Evolutionary conservation across 2,329 filamentous ascomycete genomes (phyloP).

Genomic region (Aspergillus aculeatus): DNA sequence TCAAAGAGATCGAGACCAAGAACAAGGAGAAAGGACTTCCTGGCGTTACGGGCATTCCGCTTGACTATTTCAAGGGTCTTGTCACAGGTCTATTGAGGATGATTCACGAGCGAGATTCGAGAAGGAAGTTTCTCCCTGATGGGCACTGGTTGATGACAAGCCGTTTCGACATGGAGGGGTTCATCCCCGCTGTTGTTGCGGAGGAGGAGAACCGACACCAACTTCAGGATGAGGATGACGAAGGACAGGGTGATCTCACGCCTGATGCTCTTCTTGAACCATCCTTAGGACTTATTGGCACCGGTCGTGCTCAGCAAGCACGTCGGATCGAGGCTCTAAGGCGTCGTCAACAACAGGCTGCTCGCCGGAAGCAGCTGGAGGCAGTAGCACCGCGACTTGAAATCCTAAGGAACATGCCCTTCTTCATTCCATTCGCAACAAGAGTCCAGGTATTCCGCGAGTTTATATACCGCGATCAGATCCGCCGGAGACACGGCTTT

Average conservation of each 20-base stretch:
- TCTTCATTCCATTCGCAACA: slow-evolving; percentile 89
- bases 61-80: slow-evolving; percentile 75
- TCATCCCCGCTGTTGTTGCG: slow-evolving; percentile 78
- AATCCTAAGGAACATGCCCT: slow-evolving; percentile 92
- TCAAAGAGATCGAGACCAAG: slow-evolving; percentile 38
- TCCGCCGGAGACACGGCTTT: slow-evolving; percentile 65
- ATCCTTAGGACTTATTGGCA: slow-evolving; percentile 51
- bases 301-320: slow-evolving; percentile 61
- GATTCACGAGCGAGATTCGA: slow-evolving; percentile 89
- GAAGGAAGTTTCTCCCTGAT: slow-evolving; percentile 76
- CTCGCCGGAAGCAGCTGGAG: slow-evolving; percentile 70
- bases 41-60: slow-evolving; percentile 68
- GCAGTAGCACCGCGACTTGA: slow-evolving; percentile 82
- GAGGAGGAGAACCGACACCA: slow-evolving; percentile 79
- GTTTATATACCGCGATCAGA: slow-evolving; percentile 83
- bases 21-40: slow-evolving; percentile 52
- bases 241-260: slow-evolving; percentile 49
- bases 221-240: slow-evolving; percentile 63
- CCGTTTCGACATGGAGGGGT: slow-evolving; percentile 81
- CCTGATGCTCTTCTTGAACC: slow-evolving; percentile 36
- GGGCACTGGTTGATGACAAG: slow-evolving; percentile 94
- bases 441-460: slow-evolving; percentile 90
- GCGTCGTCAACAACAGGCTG: slow-evolving; percentile 64
- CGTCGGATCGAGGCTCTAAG: slow-evolving; percentile 62
- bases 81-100: slow-evolving; percentile 79